Evolutionary conservation across 257 asterid genomes (phyloP).

Genomic region (Nicotiana attenuata): DNA sequence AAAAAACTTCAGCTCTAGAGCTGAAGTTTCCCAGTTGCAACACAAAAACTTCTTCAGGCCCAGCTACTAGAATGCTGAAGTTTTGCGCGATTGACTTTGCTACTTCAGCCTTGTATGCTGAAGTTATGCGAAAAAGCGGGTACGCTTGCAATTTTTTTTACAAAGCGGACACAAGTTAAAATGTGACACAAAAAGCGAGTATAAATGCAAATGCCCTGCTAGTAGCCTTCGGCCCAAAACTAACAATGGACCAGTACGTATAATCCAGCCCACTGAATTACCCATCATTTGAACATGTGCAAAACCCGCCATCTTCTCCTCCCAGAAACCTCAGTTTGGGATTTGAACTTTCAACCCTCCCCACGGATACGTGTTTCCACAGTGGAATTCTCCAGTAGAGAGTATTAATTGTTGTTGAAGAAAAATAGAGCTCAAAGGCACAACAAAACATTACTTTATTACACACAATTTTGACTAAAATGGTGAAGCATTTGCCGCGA

Average conservation of each 20-base stretch:
- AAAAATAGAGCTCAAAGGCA: neutral
- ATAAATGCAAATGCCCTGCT: too few relatives aligned
- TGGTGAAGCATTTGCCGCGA: slow-evolving; percentile 15
- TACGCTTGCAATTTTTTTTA: too few relatives aligned
- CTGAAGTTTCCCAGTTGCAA: too few relatives aligned
- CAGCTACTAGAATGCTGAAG: too few relatives aligned
- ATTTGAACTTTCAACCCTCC: neutral
- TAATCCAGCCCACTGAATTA: neutral
- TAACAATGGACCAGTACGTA: neutral
- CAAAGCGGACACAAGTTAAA: too few relatives aligned
- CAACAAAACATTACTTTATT: neutral
- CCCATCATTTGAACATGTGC: neutral
- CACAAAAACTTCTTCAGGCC: too few relatives aligned
- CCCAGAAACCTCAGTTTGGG: neutral
- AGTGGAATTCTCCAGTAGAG: neutral
- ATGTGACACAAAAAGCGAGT: too few relatives aligned
- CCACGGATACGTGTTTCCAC: neutral
- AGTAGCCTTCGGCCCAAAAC: neutral
- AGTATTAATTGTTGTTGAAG: neutral
- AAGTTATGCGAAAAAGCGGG: too few relatives aligned
- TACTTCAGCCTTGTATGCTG: too few relatives aligned
- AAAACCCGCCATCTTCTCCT: slow-evolving; percentile 21
- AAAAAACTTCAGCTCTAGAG: too few relatives aligned
- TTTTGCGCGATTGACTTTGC: too few relatives aligned
- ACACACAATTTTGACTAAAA: neutral